Evolutionary conservation across 139 green algal species (phyloP), one percentile per base, ranked within the genome.

Genomic region (Spirogloea muscicola): DNA sequence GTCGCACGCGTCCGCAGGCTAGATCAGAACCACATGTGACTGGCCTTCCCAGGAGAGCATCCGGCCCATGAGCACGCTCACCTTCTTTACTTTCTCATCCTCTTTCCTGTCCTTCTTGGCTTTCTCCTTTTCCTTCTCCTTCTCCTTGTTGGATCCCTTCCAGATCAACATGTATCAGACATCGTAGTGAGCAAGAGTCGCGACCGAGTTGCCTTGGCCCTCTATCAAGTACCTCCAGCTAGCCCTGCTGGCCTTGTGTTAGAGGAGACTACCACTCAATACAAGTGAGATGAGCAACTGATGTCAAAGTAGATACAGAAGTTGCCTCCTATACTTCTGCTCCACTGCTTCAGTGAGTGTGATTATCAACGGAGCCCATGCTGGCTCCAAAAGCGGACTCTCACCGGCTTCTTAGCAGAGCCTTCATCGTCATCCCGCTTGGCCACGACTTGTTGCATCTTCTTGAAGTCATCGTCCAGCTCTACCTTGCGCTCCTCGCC

Each of bases 401-500:
- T n/a, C n/a, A n/a, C n/a, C n/a, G n/a, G n/a, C n/a, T n/a, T n/a
- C n/a, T n/a, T n/a, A n/a, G n/a, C n/a, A n/a, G n/a, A n/a, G n/a
- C n/a, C 44, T 4, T 73, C 64, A 21, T 76, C 49, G 25, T 40
- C 64, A 18, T 29, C 40, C 0, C 55, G 16, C 3, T 10, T 1
- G 49, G 64, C 66, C 44, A 48, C 48, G 16, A 58, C 34, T 27
- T 58, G 38, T 49, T 40, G 44, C 49, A 76, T 68, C 39, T 68
- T 44, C 2, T 10, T 31, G 13, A 76, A 68, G 18, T 76, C 67
- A 33, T 76, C 46, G 39, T 76, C 67, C 25, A 52, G 1, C 25
- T 61, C 67, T 31, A 76, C 67, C 31, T 68, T 68, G 29, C 67
- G 67, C 21, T 31, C 67, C 58, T 73, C 64, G n/a, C 16, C 64